Conservation (phyloP, 2,329 filamentous ascomycete genomes). For the Fusarium paranaense region DNA sequence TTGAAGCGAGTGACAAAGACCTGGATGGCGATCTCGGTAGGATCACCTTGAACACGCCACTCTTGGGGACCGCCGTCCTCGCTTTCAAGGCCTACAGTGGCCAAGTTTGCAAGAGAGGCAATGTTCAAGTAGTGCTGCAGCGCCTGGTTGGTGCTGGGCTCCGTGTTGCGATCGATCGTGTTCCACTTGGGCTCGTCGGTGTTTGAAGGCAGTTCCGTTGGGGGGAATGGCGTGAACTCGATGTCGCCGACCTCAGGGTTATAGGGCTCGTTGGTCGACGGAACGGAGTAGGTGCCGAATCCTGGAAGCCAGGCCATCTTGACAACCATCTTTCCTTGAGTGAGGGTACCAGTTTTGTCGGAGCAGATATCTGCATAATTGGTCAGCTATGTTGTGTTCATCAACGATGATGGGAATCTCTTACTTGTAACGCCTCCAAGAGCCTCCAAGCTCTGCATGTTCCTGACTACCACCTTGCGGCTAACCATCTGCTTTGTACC, state of each 20-base stretch:
- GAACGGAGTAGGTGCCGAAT: slow-evolving; percentile 45
- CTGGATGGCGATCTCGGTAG: slow-evolving; percentile 77
- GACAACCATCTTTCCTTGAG: slow-evolving; percentile 48
- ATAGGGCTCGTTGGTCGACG: slow-evolving; percentile 44
- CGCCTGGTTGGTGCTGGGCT: slow-evolving; percentile 56
- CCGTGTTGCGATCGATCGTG: slow-evolving; percentile 40
- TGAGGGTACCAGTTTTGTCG: slow-evolving; percentile 52
- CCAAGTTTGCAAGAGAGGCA: slow-evolving; percentile 74
- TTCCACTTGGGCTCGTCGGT: slow-evolving; percentile 44
- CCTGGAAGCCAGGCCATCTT: slow-evolving; percentile 48
- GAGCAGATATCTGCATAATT: slow-evolving; percentile 46
- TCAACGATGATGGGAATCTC: accelerated
- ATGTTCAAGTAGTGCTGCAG: slow-evolving; percentile 71
- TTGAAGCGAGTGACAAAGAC: slow-evolving; percentile 78
- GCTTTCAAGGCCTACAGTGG: slow-evolving; percentile 61
- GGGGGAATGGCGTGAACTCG: slow-evolving; percentile 24
- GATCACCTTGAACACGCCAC: slow-evolving; percentile 75
- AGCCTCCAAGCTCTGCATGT: slow-evolving; percentile 54
- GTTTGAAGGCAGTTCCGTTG: slow-evolving; percentile 31
- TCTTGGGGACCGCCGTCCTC: slow-evolving; percentile 56
- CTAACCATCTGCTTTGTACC: slow-evolving; percentile 63
- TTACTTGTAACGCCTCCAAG: slow-evolving; percentile 63
- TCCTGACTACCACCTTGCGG: slow-evolving; percentile 61
- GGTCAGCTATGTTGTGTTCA: background rate
- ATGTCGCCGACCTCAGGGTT: slow-evolving; percentile 41